phyloP scores from a whole-genome alignment of 306 rosid genomes.

The Cucumis hystrix region DNA sequence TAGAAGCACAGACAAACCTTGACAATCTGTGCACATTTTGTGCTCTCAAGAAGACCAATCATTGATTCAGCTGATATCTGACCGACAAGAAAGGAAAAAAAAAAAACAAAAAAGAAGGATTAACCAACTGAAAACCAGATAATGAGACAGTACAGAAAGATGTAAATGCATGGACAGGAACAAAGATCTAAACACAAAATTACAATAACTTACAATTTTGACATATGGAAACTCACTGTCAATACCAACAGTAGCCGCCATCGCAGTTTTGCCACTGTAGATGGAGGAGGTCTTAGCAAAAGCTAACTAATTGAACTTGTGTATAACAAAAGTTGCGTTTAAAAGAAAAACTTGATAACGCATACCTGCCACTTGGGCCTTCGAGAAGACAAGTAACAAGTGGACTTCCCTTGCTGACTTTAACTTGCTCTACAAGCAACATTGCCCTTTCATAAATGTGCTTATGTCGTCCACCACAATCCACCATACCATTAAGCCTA shows the following conservation, averaged over 20 bases:
- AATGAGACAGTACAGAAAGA: background rate
- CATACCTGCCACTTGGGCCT: slow-evolving; percentile 92
- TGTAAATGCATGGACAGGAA: slow-evolving; percentile 9
- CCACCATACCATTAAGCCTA: slow-evolving; percentile 84
- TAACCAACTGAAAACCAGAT: slow-evolving; percentile 1
- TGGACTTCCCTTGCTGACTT: slow-evolving; percentile 91
- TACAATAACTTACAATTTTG: slow-evolving; percentile 66
- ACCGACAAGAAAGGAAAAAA: background rate
- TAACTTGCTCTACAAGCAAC: slow-evolving; percentile 88
- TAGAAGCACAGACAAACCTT: slow-evolving; percentile 54
- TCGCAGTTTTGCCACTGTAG: slow-evolving; percentile 86
- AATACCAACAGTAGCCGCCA: slow-evolving; percentile 93
- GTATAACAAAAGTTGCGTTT: background rate
- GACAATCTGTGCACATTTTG: slow-evolving; percentile 80
- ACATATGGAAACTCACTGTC: slow-evolving; percentile 96
- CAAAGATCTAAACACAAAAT: background rate
- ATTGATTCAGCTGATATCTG: slow-evolving; percentile 88
- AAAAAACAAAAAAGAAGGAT: background rate
- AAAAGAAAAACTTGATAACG: background rate
- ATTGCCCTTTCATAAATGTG: slow-evolving; percentile 74
- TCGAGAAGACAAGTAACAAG: slow-evolving; percentile 88
- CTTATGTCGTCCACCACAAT: slow-evolving; percentile 74
- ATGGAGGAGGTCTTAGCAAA: slow-evolving; percentile 13
- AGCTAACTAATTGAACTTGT: slow-evolving; percentile 7
- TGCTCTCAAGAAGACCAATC: slow-evolving; percentile 95